These are phyloP conservation scores for Claviceps spartinae DNA, from an alignment of 2,329 filamentous ascomycete genomes.

Conservation along the genomic window DNA sequence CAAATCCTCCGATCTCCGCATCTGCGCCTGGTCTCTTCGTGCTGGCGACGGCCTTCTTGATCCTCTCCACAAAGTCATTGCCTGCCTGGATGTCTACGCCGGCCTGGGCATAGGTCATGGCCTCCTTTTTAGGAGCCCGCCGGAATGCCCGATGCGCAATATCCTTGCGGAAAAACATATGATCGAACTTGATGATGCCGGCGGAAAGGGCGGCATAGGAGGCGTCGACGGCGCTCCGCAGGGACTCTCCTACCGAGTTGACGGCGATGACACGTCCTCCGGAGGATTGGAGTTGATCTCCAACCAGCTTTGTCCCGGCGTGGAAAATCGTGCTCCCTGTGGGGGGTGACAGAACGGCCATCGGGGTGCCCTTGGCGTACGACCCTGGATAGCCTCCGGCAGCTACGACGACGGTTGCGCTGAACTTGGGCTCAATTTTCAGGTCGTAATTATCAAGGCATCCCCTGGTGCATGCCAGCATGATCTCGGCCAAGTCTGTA, in stretches of 20 bases:
- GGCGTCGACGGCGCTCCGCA: constrained; percentile 71
- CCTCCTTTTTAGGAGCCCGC: constrained; percentile 30
- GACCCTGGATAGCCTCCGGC: constrained; percentile 80
- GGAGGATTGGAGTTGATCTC: constrained; percentile 54
- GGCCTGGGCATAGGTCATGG: constrained; percentile 81
- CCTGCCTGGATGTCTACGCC: constrained; percentile 92
- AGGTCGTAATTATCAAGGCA: constrained; percentile 58
- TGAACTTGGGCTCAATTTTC: constrained; percentile 55
- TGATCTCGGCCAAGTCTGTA: constrained; percentile 75
- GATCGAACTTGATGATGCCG: constrained; percentile 59
- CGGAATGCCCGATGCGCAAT: constrained; percentile 73
- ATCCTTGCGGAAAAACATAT: constrained; percentile 85
- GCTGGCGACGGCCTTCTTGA: constrained; percentile 78
- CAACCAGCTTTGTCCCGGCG: constrained; percentile 62
- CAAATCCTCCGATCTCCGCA: constrained; percentile 90
- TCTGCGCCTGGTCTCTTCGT: constrained; percentile 80
- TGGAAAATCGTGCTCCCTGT: constrained; percentile 66
- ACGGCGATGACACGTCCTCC: constrained; percentile 89
- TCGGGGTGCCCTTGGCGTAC: constrained; percentile 66
- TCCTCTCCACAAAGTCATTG: constrained; percentile 81
- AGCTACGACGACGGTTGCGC: constrained; percentile 86
- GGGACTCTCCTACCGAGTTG: constrained; percentile 58
- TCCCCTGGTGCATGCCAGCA: constrained; percentile 70
- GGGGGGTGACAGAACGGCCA: constrained; percentile 32
- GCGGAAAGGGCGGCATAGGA: constrained; percentile 74